phyloP scores from a whole-genome alignment of 1,139 yeast genomes.

The Kodamaea alishanica region DNA sequence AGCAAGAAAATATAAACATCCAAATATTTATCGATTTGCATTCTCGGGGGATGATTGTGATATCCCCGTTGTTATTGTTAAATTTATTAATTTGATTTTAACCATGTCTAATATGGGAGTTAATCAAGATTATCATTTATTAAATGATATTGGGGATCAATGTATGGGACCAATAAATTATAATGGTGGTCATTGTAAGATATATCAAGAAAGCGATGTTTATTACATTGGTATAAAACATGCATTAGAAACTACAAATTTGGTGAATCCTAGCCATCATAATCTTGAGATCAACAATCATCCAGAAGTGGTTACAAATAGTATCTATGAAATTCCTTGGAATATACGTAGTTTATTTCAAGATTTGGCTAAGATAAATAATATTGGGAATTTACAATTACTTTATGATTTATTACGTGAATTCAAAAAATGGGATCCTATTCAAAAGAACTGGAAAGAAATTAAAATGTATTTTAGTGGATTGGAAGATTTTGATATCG shows the following conservation, averaged over 20 bases:
- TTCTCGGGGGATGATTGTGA: conserved; percentile 23
- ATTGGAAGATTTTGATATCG: conserved; percentile 29
- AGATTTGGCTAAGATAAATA: conserved; percentile 34
- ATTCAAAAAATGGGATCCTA: conserved; percentile 42
- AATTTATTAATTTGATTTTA: conserved; percentile 32
- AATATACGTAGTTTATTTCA: conserved; percentile 35
- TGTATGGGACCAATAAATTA: conserved; percentile 22
- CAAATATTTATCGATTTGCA: conserved; percentile 47
- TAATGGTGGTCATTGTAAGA: conserved; percentile 31
- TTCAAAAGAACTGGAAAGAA: conserved; percentile 36
- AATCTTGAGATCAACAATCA: conserved; percentile 2
- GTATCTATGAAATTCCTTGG: conserved; percentile 38
- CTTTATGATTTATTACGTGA: conserved; percentile 29
- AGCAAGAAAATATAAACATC: conserved; percentile 44
- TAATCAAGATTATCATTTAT: conserved; percentile 28
- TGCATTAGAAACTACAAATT: conserved; percentile 36
- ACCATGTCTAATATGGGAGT: conserved; percentile 39
- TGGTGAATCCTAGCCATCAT: conserved; percentile 13
- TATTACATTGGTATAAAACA: conserved; percentile 32
- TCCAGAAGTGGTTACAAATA: conserved; percentile 1
- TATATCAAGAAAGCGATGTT: conserved; percentile 23
- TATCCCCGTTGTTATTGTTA: conserved; percentile 28
- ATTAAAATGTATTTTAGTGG: conserved; percentile 39
- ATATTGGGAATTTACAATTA: conserved; percentile 32
- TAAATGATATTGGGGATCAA: conserved; percentile 31